Conservation (phyloP, 352 stramenopile species). For the Thalassiosira pacifica region DNA sequence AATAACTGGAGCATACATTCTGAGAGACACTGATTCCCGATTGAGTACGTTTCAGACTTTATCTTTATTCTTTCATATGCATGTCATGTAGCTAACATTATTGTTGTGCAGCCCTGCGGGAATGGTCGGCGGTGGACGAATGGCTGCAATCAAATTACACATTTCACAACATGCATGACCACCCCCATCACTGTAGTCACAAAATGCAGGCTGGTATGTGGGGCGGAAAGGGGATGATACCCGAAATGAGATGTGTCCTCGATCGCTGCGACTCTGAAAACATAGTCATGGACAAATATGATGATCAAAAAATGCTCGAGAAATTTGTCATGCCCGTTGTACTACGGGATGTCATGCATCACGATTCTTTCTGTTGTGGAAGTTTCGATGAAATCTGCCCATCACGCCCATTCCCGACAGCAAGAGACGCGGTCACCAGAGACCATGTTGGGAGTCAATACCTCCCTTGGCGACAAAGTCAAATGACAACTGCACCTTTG, state of each 20-base stretch:
- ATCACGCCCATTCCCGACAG: slow-evolving; percentile 13
- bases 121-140: not conserved
- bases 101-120: not conserved
- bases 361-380: slow-evolving; percentile 18
- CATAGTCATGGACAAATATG: not conserved
- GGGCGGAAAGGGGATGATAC: not conserved
- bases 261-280: not conserved
- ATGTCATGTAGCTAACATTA: not conserved
- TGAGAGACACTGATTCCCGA: slow-evolving; percentile 11
- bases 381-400: slow-evolving; percentile 2
- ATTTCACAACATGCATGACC: slow-evolving; percentile 16
- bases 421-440: not conserved
- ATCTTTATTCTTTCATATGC: not conserved
- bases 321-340: not conserved
- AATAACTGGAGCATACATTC: not conserved
- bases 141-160: slow-evolving; percentile 5
- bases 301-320: not conserved
- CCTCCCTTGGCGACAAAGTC: not conserved
- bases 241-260: not conserved
- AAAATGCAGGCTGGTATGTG: not conserved
- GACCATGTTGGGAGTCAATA: slow-evolving; percentile 10
- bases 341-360: not conserved
- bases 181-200: slow-evolving; percentile 1
- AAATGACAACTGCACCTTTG: not conserved
- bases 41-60: slow-evolving; percentile 2